These are phyloP conservation scores for Phytophthora lateralis DNA, from an alignment of 352 stramenopile species.

Conservation along the genomic window DNA sequence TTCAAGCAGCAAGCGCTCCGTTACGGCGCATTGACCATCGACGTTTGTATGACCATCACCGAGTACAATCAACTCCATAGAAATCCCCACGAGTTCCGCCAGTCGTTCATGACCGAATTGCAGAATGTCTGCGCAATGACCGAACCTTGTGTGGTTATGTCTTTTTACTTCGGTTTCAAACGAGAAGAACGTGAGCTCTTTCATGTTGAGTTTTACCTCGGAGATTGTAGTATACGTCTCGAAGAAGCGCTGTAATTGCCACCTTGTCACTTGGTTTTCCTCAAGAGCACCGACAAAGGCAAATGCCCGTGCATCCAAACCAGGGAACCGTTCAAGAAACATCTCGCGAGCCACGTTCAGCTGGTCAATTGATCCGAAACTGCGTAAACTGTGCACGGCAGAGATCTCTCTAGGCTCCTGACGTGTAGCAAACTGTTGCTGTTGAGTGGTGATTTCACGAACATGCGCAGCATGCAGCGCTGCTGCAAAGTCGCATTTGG, in stretches of 20 bases:
- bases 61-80: constrained; percentile 47
- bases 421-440: constrained; percentile 21
- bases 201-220: constrained; percentile 64
- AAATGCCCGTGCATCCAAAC: constrained; percentile 61
- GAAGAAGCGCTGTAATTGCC: constrained; percentile 78
- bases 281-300: constrained; percentile 57
- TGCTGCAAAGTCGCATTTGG: constrained; percentile 17
- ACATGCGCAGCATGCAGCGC: constrained; percentile 14
- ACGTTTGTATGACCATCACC: constrained; percentile 12
- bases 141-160: constrained; percentile 52
- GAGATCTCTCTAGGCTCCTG: constrained; percentile 58
- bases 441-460: constrained; percentile 25
- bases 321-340: constrained; percentile 72
- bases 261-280: constrained; percentile 52
- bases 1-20: constrained; percentile 12
- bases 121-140: constrained; percentile 51
- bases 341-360: constrained; percentile 55
- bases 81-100: constrained; percentile 53
- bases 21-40: background rate
- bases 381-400: constrained; percentile 55
- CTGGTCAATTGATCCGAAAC: constrained; percentile 43
- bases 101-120: constrained; percentile 71
- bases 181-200: constrained; percentile 56
- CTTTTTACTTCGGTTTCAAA: constrained; percentile 56
- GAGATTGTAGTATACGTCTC: constrained; percentile 50